These are phyloP conservation scores for Buddleja alternifolia DNA, from an alignment of 257 asterid species.

Conservation along the genomic window DNA sequence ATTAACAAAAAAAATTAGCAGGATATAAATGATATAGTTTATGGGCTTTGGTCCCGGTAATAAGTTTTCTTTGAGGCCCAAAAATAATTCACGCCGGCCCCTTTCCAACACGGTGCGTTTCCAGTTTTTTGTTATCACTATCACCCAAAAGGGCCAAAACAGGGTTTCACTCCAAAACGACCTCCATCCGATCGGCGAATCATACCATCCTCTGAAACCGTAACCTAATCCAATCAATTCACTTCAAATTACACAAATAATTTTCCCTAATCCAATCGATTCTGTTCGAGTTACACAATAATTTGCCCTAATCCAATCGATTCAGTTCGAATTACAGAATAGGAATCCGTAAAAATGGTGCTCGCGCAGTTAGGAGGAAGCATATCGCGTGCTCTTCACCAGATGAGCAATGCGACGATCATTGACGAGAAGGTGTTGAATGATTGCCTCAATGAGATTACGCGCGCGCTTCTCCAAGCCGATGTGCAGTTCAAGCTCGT, in stretches of 20 bases:
- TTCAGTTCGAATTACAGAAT: constrained; percentile 6
- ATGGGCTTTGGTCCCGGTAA: no score
- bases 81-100: no score
- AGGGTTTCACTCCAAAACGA: neutral
- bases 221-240: constrained; percentile 23
- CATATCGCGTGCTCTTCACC: constrained; percentile 90
- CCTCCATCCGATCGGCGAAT: constrained; percentile 3
- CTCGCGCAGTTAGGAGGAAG: constrained; percentile 85
- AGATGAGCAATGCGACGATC: constrained; percentile 95
- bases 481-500: constrained; percentile 88
- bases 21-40: no score
- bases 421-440: constrained; percentile 83
- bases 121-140: no score
- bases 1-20: no score
- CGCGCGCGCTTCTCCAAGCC: constrained; percentile 89
- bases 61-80: no score
- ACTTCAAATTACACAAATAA: neutral
- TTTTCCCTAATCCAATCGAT: neutral
- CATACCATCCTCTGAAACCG: constrained; percentile 12
- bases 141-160: no score
- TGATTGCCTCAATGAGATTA: constrained; percentile 88
- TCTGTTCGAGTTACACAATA: no score
- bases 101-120: no score
- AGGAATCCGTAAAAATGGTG: constrained; percentile 65
- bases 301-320: constrained; percentile 26